Evolutionary conservation across 2,329 filamentous ascomycete genomes (phyloP).

Genomic region (Intubia oerlemansii): DNA sequence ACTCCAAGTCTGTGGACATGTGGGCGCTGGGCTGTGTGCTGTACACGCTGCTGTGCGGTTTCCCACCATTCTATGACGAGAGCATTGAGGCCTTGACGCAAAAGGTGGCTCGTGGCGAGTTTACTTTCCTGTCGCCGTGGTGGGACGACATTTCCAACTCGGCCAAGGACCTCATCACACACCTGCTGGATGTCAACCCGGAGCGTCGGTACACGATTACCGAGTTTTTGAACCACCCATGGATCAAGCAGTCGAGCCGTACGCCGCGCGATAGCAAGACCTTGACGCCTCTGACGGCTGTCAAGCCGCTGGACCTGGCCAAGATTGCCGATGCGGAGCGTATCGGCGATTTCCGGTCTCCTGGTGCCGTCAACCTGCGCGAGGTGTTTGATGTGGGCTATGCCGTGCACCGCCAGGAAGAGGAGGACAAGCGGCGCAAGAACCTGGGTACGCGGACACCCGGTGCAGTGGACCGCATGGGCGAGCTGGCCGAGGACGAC

Average conservation of each 20-base stretch:
- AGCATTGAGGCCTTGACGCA: constrained; percentile 93
- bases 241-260: constrained; percentile 51
- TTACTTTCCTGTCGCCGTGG: constrained; percentile 95
- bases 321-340: constrained; percentile 36
- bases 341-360: constrained; percentile 82
- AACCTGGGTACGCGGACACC: constrained; percentile 54
- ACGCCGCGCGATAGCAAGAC: constrained; percentile 39
- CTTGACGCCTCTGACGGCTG: constrained; percentile 18
- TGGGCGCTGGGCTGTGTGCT: constrained; percentile 94
- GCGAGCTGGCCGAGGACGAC: constrained; percentile 49
- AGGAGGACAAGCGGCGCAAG: constrained; percentile 81
- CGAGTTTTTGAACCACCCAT: constrained; percentile 86
- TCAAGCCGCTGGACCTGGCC: constrained; percentile 34
- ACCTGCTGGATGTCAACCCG: constrained; percentile 83
- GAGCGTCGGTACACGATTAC: constrained; percentile 87
- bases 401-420: constrained; percentile 87
- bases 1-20: constrained; percentile 98
- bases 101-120: constrained; percentile 91
- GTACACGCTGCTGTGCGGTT: constrained; percentile 90
- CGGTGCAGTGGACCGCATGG: constrained; percentile 25
- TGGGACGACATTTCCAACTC: constrained; percentile 97
- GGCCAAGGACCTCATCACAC: constrained; percentile 82
- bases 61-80: constrained; percentile 96
- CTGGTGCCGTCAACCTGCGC: constrained; percentile 81
- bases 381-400: constrained; percentile 99